Base-by-base conservation (phyloP, 208 protist genomes). In the Trypanosoma avium region DNA sequence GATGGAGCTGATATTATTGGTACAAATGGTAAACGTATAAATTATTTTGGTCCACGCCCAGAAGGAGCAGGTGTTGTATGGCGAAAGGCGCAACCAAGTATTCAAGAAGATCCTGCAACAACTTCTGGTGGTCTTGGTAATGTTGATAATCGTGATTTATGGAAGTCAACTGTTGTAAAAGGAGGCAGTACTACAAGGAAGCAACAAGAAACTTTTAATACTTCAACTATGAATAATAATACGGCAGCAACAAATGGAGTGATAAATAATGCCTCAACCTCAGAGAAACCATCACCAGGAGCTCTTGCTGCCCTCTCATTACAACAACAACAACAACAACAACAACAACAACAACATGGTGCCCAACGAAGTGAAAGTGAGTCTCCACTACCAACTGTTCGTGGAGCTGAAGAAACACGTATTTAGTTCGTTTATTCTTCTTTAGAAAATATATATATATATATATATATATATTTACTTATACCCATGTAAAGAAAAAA, bases 1-100 rank as follows among this genome's bases (percentile, higher is more conserved):
- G 40, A 3, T 58, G 32, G 1, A 1, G 38, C 13, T 9, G 52
- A 1, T 3, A 13, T 21, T 27, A n/a, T 13, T n/a, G 29, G 19
- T 43, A 30, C 58, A 36, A 42, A 36, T 1, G 26, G 6, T 7
- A 56, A 17, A 19, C 9, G 33, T 0, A 15, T 9, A 12, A 52
- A 47, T 35, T 61, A 52, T 36, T 61, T 54, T 56, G 67, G 75
- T 26, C 42, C 70, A 6, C 81, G 88, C 50, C 89, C 89, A 19
- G 73, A 81, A 17, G 89, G 89, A 32, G 74, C 86, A 12, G 89
- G 89, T 42, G 72, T 95, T 36, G 84, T 95, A n/a, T 95, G 89
- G 89, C 63, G 68, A 15, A 42, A 52, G 13, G 42, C 59, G 32
- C 48, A 42, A 27, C 48, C 53, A 32, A 52, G 52, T n/a, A 45